Evolutionary conservation across 2,329 filamentous ascomycete species (phyloP).

Genomic region (Aspergillus alliaceus): DNA sequence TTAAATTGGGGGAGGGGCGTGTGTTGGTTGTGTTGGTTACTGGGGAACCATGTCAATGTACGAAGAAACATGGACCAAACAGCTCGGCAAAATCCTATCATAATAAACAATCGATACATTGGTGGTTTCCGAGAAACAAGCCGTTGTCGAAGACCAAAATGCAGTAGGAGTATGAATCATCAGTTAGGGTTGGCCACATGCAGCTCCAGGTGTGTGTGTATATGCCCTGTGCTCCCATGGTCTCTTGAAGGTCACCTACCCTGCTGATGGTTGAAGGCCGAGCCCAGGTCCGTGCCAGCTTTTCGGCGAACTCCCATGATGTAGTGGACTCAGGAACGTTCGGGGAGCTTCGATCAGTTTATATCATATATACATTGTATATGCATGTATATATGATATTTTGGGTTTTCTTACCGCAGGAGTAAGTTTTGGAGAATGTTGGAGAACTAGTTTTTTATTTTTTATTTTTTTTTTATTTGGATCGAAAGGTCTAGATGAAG

Average conservation of each 20-base stretch:
- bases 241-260: background rate
- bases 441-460: background rate
- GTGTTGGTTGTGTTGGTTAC: no score
- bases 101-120: background rate
- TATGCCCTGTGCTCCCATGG: background rate
- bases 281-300: background rate
- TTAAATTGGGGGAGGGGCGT: background rate
- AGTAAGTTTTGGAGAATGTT: background rate
- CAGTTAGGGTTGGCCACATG: slow-evolving; percentile 44
- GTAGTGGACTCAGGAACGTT: background rate
- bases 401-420: background rate
- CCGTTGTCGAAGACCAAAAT: slow-evolving; percentile 25
- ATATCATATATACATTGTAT: background rate
- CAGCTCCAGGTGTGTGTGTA: background rate
- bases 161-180: slow-evolving; percentile 49
- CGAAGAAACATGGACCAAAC: no score
- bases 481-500: background rate
- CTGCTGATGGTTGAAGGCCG: background rate
- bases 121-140: background rate
- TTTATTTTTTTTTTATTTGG: background rate
- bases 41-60: no score
- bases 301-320: background rate
- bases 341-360: no score
- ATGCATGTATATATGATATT: background rate
- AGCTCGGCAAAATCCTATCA: background rate